Evolutionary conservation across 2,329 filamentous ascomycete genomes (phyloP).

Genomic region (Fusarium verticillioides): DNA sequence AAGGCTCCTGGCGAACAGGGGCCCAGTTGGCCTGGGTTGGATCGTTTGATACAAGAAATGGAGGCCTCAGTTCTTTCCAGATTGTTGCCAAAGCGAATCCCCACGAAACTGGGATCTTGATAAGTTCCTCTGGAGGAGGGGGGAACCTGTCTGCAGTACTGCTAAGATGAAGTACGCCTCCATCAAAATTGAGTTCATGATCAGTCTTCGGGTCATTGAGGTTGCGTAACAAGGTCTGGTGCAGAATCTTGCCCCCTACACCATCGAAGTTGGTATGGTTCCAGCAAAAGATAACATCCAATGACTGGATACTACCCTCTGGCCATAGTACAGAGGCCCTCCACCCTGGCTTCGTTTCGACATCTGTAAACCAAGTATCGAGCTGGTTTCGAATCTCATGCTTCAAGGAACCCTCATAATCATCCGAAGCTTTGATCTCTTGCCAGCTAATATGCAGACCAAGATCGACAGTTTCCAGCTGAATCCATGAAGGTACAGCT

Average conservation of each 20-base stretch:
- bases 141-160: constrained; percentile 29
- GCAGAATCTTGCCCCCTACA: constrained; percentile 48
- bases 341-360: constrained; percentile 44
- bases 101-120: constrained; percentile 33
- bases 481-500: constrained; percentile 32
- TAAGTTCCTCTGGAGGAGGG: constrained; percentile 40
- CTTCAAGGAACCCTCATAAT: constrained; percentile 6
- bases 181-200: background rate
- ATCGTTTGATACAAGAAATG: constrained; percentile 16
- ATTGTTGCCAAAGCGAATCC: constrained; percentile 29
- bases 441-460: constrained; percentile 28
- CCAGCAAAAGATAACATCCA: constrained; percentile 45
- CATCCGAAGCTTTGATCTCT: background rate
- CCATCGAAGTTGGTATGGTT: constrained; percentile 46
- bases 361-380: constrained; percentile 33
- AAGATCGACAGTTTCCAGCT: constrained; percentile 24
- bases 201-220: constrained; percentile 33
- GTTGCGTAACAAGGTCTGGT: constrained; percentile 42
- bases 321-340: constrained; percentile 34
- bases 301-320: background rate
- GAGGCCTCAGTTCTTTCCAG: constrained; percentile 34
- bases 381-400: constrained; percentile 20
- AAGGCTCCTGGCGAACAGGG: constrained; percentile 32
- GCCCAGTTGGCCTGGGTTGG: constrained; percentile 38
- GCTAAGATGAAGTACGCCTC: constrained; percentile 12